These are phyloP conservation scores for Corrigiola litoralis DNA, from an alignment of 179 eudicot species.

Conservation along the genomic window DNA sequence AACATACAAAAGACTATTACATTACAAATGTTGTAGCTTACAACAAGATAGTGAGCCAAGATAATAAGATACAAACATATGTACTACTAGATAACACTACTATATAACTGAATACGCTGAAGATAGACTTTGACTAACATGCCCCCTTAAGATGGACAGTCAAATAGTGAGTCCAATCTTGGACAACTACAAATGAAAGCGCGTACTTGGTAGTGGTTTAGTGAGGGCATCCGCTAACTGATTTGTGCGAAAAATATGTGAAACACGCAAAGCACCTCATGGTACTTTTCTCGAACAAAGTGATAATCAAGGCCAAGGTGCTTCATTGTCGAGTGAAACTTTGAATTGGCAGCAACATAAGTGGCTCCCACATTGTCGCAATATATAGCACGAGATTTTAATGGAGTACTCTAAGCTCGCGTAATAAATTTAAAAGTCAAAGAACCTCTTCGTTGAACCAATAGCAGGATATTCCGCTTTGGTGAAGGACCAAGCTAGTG, in stretches of 20 bases:
- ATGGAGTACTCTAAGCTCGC: too few species aligned
- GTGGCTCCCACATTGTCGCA: slow-evolving; percentile 4
- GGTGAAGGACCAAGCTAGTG: too few species aligned
- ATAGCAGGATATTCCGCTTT: too few species aligned
- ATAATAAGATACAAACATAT: too few species aligned
- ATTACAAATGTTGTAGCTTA: too few species aligned
- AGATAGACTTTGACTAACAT: too few species aligned
- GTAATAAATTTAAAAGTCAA: too few species aligned
- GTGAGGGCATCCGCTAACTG: slow-evolving; percentile 9
- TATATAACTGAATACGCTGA: too few species aligned
- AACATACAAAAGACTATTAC: too few species aligned
- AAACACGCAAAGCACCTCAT: slow-evolving; percentile 2
- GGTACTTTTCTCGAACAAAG: slow-evolving; percentile 1
- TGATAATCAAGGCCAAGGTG: slow-evolving; percentile 10
- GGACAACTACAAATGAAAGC: neutral
- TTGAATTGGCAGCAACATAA: neutral
- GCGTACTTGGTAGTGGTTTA: neutral
- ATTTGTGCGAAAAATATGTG: neutral
- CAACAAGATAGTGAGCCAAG: too few species aligned
- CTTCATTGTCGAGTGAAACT: slow-evolving; percentile 18
- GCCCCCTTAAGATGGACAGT: neutral
- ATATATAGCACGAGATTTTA: neutral
- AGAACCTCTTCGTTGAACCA: too few species aligned
- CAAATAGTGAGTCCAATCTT: neutral
- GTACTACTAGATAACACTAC: too few species aligned